Base-by-base conservation (phyloP, 2,329 filamentous ascomycete genomes). In the Eutypa lata region DNA sequence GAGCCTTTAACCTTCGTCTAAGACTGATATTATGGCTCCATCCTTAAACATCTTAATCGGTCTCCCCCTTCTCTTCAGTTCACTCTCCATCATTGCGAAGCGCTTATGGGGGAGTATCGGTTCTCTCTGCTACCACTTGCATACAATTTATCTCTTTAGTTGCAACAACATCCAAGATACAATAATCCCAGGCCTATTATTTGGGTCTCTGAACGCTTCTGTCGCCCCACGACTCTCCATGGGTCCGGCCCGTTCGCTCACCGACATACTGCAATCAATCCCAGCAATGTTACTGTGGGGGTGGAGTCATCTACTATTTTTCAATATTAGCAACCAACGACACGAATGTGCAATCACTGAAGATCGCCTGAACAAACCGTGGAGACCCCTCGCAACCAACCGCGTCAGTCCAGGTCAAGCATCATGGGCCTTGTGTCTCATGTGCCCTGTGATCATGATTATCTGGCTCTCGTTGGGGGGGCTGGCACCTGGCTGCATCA, bases 291-390 rank as follows among this genome's bases (percentile, higher is more conserved):
- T 45, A 2, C 40, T 58, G 1, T 58, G 56, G 56, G 52, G 50
- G 2, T 56, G 49, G 42, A 48, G 47, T 19, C 57, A 60, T 22
- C 49, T 60, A 0, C 48, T 58, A 11, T 46, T 58, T 4, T 61
- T 61, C 50, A 50, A 45, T 35, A 49, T 61, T 1, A 51, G 57
- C 21, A 61, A 61, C 21, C 59, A 61, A 43, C 47, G 54, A 1
- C 48, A 52, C 2, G 6, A 44, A 1, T 24, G 16, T 7, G 22
- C 40, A 1, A 53, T 58, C 11, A 14, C 38, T 0, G 59, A 61
- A 35, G 59, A 61, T 48, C 42, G 33, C 10, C 7, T 55, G 4
- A 61, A 60, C 48, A 61, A 61, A 21, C 57, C 57, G 4, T 61
- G 59, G 57, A 37, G 57, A 2, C 57, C 54, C 4, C 49, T 59